Percentiles rank a stretch among this genome's conserved stretches.
Evolutionary conservation across 2,329 filamentous ascomycete genomes (phyloP).

Genomic region (Monilinia fructigena): DNA sequence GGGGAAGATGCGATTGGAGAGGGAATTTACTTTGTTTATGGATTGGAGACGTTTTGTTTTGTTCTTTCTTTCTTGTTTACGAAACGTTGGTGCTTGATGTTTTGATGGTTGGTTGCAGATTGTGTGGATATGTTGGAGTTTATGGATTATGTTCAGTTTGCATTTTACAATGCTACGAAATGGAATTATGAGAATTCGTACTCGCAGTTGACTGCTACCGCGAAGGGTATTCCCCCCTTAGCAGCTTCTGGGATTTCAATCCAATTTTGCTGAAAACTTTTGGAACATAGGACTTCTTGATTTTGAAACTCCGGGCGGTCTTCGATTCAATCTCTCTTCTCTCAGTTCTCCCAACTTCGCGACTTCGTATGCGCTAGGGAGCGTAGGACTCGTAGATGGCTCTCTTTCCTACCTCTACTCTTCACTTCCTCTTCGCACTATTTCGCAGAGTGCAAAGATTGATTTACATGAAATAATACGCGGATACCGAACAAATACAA

Average conservation of each 20-base stretch:
- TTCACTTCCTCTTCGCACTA: constrained; percentile 70
- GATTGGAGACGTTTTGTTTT: not conserved
- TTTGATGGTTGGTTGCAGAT: constrained; percentile 4
- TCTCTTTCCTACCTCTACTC: constrained; percentile 97
- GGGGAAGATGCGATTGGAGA: not conserved
- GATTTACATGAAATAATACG: constrained; percentile 74
- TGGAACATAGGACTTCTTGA: constrained; percentile 69
- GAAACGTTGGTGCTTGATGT: not conserved
- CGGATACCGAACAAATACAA: constrained; percentile 75
- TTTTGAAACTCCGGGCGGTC: constrained; percentile 79
- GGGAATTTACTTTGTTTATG: not conserved
- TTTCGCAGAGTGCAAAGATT: constrained; percentile 70
- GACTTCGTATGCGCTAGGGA: constrained; percentile 88
- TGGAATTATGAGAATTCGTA: constrained; percentile 95
- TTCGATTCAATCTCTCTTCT: constrained; percentile 85
- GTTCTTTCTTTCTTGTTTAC: not conserved
- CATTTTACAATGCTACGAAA: constrained; percentile 80
- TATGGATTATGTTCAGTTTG: constrained; percentile 94
- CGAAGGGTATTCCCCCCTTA: constrained; percentile 57
- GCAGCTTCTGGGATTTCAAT: constrained; percentile 17
- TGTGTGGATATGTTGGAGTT: constrained; percentile 76
- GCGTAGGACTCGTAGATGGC: constrained; percentile 87
- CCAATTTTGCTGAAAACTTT: constrained; percentile 28
- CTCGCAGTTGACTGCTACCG: constrained; percentile 77
- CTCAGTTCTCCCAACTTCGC: constrained; percentile 91